Percentiles rank a stretch among this genome's conserved stretches.
Evolutionary conservation across 2,329 filamentous ascomycete genomes (phyloP).

Genomic region (Talaromyces marneffei): DNA sequence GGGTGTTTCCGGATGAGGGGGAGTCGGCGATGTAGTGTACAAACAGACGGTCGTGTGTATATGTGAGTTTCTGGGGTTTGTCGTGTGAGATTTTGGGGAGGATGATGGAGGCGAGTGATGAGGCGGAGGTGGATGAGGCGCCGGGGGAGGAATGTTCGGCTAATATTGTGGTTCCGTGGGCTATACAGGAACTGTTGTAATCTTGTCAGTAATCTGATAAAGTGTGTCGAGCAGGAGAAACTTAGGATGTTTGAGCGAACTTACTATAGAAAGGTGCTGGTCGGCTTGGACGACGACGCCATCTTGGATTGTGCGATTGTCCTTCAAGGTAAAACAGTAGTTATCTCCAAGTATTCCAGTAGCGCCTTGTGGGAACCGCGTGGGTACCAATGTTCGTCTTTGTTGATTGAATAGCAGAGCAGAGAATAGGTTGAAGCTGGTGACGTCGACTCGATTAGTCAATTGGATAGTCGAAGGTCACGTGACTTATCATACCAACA

Average conservation of each 20-base stretch:
- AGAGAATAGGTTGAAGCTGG: background rate
- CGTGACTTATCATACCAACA: background rate
- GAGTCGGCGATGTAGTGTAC: conserved; percentile 94
- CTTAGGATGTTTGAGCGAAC: conserved; percentile 24
- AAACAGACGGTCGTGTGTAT: conserved; percentile 84
- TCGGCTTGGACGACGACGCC: conserved; percentile 63
- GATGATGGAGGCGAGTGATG: conserved; percentile 84
- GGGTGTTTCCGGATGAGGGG: conserved; percentile 50
- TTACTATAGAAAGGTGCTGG: conserved; percentile 69
- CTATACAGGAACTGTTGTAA: conserved; percentile 75
- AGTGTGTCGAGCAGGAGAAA: background rate
- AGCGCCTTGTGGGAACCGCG: background rate
- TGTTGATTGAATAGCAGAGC: background rate
- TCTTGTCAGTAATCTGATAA: background rate
- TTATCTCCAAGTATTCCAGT: background rate
- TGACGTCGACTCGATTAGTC: background rate
- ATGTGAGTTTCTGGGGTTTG: conserved; percentile 79
- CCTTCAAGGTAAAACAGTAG: background rate
- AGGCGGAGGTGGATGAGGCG: conserved; percentile 75
- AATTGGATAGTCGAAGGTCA: background rate
- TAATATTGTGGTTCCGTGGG: conserved; percentile 87
- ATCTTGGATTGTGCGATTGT: conserved; percentile 26
- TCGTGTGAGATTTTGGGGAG: conserved; percentile 88
- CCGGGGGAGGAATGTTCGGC: conserved; percentile 86
- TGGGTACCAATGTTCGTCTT: background rate